phyloP scores from a whole-genome alignment of 768 basidiomycete genomes.

The Amanita fuliginea region DNA sequence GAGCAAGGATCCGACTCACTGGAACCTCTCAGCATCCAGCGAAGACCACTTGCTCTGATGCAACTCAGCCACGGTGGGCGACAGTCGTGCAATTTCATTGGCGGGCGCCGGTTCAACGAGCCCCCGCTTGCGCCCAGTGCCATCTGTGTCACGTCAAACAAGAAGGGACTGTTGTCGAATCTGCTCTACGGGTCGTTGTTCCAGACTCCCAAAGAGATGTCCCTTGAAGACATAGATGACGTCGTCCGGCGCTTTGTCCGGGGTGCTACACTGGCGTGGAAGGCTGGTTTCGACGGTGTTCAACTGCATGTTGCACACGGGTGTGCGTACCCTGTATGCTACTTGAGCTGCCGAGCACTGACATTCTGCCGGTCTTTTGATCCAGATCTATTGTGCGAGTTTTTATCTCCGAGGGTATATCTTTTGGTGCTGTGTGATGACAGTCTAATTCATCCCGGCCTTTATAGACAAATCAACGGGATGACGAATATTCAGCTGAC shows the following conservation, averaged over 20 bases:
- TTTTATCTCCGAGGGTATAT: constrained; percentile 4
- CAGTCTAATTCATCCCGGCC: neutral
- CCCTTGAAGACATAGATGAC: constrained; percentile 42
- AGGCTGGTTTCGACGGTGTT: constrained; percentile 77
- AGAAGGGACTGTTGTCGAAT: constrained; percentile 19
- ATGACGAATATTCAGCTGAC: constrained; percentile 45
- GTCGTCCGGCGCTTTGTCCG: constrained; percentile 53
- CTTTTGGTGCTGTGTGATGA: neutral
- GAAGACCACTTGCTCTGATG: constrained; percentile 49
- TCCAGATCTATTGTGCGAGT: neutral
- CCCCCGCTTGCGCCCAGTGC: constrained; percentile 67
- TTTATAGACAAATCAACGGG: constrained; percentile 33
- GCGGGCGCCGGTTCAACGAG: constrained; percentile 50
- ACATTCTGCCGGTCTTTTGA: neutral
- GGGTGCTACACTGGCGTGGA: constrained; percentile 52
- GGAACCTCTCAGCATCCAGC: too few relatives aligned
- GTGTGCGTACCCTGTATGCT: constrained; percentile 36
- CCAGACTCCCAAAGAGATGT: constrained; percentile 54
- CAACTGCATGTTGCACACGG: constrained; percentile 83
- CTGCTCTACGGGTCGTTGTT: constrained; percentile 41
- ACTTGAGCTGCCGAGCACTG: neutral
- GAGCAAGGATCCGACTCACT: neutral
- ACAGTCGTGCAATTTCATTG: constrained; percentile 67
- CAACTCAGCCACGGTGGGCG: constrained; percentile 80
- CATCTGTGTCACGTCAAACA: constrained; percentile 30